These are phyloP conservation scores for Aspergillus pseudoterreus DNA, from an alignment of 2,329 filamentous ascomycete genomes.

Conservation along the genomic window DNA sequence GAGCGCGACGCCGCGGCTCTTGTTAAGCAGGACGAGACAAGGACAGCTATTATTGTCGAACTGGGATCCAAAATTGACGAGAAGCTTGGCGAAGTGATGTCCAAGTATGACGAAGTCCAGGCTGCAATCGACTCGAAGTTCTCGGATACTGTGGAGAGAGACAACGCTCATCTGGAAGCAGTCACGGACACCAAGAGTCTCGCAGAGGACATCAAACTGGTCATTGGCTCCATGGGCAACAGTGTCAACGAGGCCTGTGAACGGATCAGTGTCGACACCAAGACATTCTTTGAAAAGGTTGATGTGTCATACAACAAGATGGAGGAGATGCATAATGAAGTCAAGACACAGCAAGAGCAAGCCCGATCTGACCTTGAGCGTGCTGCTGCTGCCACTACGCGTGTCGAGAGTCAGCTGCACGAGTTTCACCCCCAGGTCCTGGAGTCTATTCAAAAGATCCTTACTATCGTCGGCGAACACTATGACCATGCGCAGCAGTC, in stretches of 20 bases:
- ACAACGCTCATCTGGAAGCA: conserved; percentile 68
- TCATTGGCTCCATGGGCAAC: conserved; percentile 79
- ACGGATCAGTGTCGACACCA: conserved; percentile 82
- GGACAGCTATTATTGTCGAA: conserved; percentile 52
- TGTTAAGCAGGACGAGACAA: conserved; percentile 59
- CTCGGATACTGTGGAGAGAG: conserved; percentile 69
- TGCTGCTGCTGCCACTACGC: conserved; percentile 67
- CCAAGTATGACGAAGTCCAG: conserved; percentile 86
- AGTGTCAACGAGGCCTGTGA: conserved; percentile 79
- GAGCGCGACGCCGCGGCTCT: conserved; percentile 53
- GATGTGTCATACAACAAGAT: conserved; percentile 73
- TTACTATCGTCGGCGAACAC: conserved; percentile 76
- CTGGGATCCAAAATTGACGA: conserved; percentile 63
- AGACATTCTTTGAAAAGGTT: conserved; percentile 78
- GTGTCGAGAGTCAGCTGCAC: conserved; percentile 71
- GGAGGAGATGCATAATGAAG: conserved; percentile 68
- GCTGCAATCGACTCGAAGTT: conserved; percentile 68
- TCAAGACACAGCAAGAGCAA: conserved; percentile 74
- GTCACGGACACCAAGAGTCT: conserved; percentile 72
- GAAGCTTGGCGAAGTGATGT: conserved; percentile 74
- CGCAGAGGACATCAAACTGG: conserved; percentile 79
- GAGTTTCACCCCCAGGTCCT: conserved; percentile 89
- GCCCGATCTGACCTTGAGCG: conserved; percentile 79
- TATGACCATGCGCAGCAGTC: conserved; percentile 80
- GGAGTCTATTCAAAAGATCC: conserved; percentile 79